phyloP scores from a whole-genome alignment of 148 eudicot species.

The Rhododendron henanense region DNA sequence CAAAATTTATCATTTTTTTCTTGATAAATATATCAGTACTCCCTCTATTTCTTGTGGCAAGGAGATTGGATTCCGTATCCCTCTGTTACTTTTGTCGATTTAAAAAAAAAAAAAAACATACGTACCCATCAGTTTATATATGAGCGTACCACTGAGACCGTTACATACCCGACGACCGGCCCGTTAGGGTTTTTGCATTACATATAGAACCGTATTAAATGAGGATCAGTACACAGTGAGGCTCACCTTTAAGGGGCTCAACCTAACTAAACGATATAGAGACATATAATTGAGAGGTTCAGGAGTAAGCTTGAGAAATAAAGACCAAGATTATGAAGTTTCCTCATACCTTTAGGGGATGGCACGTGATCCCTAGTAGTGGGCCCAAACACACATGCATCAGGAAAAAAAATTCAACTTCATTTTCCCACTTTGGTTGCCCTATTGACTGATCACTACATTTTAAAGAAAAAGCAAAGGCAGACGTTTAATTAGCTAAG shows the following conservation, averaged over 20 bases:
- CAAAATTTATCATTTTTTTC: too few species aligned
- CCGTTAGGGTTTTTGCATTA: too few species aligned
- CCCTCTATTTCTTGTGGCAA: too few species aligned
- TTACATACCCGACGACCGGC: too few species aligned
- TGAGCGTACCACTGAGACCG: too few species aligned
- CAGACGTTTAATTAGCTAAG: not conserved
- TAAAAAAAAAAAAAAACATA: too few species aligned
- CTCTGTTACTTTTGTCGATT: too few species aligned
- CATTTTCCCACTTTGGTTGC: slow-evolving; percentile 2
- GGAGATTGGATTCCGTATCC: too few species aligned
- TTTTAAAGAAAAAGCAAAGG: too few species aligned
- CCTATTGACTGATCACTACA: not conserved
- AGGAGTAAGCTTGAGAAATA: not conserved
- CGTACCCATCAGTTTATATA: too few species aligned
- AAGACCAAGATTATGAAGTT: not conserved
- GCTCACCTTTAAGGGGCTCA: not conserved
- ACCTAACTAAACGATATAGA: not conserved
- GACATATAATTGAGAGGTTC: not conserved
- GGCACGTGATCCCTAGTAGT: not conserved
- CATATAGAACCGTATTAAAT: not conserved
- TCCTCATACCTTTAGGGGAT: not conserved
- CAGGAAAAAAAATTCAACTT: not conserved
- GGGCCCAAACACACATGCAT: not conserved
- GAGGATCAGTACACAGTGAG: not conserved
- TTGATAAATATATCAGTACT: too few species aligned